A percentile compares a stretch with the other conserved stretches of the same genome.
phyloP scores from a whole-genome alignment of 805 yeast species.

The Kazachstania africana region DNA sequence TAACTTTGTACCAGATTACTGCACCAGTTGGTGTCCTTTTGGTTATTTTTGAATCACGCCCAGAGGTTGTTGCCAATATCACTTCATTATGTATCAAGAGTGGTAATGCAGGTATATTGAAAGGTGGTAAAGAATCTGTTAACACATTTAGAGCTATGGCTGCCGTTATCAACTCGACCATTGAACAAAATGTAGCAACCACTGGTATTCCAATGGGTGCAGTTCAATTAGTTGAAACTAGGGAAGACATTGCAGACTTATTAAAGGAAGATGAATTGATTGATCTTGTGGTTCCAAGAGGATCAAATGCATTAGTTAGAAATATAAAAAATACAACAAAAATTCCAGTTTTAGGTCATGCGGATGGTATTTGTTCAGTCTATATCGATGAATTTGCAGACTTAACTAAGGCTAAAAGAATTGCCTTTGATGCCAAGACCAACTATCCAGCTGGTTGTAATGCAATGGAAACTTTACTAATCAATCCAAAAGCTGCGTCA shows the following conservation, averaged over 20 bases:
- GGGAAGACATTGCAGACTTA: conserved; percentile 81
- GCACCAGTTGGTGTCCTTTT: conserved; percentile 92
- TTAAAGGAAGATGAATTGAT: conserved; percentile 78
- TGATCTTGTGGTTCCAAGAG: conserved; percentile 94
- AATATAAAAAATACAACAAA: conserved; percentile 78
- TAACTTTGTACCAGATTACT: conserved; percentile 69
- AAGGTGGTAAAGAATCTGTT: conserved; percentile 91
- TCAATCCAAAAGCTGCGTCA: conserved; percentile 30
- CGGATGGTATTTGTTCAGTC: conserved; percentile 93
- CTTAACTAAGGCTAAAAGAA: conserved; percentile 58
- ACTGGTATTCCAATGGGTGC: conserved; percentile 74
- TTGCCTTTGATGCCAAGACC: conserved; percentile 79
- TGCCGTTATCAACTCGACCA: conserved; percentile 48
- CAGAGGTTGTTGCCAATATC: conserved; percentile 97
- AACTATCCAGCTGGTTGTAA: conserved; percentile 99
- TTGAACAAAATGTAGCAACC: conserved; percentile 28
- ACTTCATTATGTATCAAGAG: conserved; percentile 92
- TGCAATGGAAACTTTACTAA: conserved; percentile 79
- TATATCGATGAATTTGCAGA: conserved; percentile 74
- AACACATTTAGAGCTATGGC: conserved; percentile 81
- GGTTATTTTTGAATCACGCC: conserved; percentile 91
- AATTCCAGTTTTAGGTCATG: conserved; percentile 96
- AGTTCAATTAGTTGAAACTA: conserved; percentile 75
- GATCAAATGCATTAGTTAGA: conserved; percentile 87
- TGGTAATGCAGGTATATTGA: conserved; percentile 91